Evolutionary conservation across 495 filamentous ascomycete species (phyloP), one percentile per base, ranked within the genome.

Genomic region (Choiromyces venosus): DNA sequence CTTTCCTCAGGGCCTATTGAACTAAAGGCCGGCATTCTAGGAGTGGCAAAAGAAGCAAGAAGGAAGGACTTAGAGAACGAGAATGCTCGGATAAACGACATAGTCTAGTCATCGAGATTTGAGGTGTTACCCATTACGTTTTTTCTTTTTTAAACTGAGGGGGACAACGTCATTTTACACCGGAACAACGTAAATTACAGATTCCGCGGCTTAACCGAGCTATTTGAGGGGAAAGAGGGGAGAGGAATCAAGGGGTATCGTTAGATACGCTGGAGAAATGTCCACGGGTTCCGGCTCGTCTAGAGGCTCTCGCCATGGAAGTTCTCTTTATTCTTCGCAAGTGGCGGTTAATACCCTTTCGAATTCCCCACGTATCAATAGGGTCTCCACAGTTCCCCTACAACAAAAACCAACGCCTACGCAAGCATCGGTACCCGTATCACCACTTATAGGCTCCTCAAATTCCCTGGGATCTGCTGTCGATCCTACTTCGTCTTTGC

Each of bases 261-360:
- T 69, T 76, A 68, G 69, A 74, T 78, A 74, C 76, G 36, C 46
- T 73, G 66, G 71, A 77, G 71, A 75, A 70, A 80, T 80, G 78
- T 80, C 78, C 73, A 67, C 74, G 66, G 77, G 71, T 64, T 74
- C 78, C 39, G 67, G 71, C 19, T 74, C 78, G 40, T 79, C 78
- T 67, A 69, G 72, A 68, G 78, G 69, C 52, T 80, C 78, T 64
- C 74, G 66, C 42, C 67, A 77, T 67, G 75, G 70, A 67, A 73
- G 71, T 67, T 44, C 66, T 56, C 44, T 65, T 65, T 77, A 70
- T 52, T 64, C 69, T 44, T 69, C 38, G 37, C 66, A 67, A 61
- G 74, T 67, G 76, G 67, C 61, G 52, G 52, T 33, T 33, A 29
- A 29, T 61, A 69, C 70, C 37, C 68, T 73, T n/a, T 74, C 77